Percentiles rank a stretch among this genome's conserved stretches.
Conservation (phyloP, 768 basidiomycete genomes). For the Leucocoprinus sp. region DNA sequence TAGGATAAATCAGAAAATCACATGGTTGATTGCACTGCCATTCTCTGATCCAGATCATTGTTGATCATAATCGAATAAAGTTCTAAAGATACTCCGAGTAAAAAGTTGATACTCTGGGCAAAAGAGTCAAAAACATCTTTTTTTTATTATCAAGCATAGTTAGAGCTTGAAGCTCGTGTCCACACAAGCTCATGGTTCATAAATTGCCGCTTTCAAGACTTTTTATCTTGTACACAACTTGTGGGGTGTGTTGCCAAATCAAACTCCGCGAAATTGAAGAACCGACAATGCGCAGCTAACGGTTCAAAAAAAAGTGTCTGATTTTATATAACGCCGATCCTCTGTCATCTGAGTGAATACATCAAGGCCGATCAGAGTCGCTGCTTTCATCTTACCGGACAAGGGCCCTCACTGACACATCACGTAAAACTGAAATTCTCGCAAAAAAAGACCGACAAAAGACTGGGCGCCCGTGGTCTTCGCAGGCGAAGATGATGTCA, state of each 20-base stretch:
- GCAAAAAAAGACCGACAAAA: too few relatives aligned
- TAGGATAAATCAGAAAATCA: too few relatives aligned
- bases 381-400: background rate
- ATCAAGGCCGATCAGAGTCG: background rate
- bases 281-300: background rate
- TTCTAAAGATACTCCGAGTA: conserved; percentile 3
- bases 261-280: conserved; percentile 7
- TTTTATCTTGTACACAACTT: background rate
- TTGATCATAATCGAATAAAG: conserved; percentile 8
- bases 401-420: background rate
- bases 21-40: too few relatives aligned
- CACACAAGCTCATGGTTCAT: conserved; percentile 1
- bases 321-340: background rate
- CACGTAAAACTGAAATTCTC: too few relatives aligned
- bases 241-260: conserved; percentile 2
- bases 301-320: background rate
- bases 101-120: too few relatives aligned
- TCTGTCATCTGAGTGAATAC: background rate
- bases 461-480: too few relatives aligned
- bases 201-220: conserved; percentile 1
- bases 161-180: conserved; percentile 1
- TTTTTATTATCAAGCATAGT: conserved; percentile 1
- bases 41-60: conserved; percentile 6
- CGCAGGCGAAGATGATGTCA: too few relatives aligned
- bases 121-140: conserved; percentile 1